These are phyloP conservation scores for Nitzschia palea DNA, from an alignment of 108 stramenopile genomes.

Conservation along the genomic window DNA sequence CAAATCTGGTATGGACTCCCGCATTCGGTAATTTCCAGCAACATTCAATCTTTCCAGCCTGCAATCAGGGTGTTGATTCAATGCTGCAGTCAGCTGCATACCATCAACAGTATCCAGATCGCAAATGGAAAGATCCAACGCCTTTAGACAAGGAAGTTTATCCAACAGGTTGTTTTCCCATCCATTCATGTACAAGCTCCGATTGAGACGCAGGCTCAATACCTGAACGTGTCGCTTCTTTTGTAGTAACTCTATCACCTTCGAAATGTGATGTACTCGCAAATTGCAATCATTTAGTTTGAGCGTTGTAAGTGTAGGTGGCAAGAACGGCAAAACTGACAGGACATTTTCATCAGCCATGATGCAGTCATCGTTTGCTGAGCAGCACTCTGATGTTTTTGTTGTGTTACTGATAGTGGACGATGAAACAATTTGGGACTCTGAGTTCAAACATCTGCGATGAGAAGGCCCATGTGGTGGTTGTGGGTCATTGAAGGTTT, in stretches of 20 bases:
- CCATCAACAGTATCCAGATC: constrained; percentile 32
- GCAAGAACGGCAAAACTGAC: constrained; percentile 10
- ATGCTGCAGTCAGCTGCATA: neutral
- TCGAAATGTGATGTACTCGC: constrained; percentile 14
- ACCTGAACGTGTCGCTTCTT: constrained; percentile 16
- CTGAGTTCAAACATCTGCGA: too few relatives aligned
- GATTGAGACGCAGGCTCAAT: constrained; percentile 29
- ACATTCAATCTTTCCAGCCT: constrained; percentile 12
- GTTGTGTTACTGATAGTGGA: neutral
- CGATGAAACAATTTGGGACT: too few relatives aligned
- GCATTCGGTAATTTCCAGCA: constrained; percentile 36
- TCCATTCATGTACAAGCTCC: constrained; percentile 5
- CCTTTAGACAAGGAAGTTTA: constrained; percentile 10
- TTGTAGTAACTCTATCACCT: constrained; percentile 8
- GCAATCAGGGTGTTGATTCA: neutral
- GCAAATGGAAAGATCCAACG: constrained; percentile 32
- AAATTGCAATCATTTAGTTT: constrained; percentile 30
- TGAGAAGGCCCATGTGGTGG: too few relatives aligned
- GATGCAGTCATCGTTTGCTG: neutral
- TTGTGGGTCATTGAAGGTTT: neutral
- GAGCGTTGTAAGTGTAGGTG: constrained; percentile 10
- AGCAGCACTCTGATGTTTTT: neutral
- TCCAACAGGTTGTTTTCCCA: constrained; percentile 12
- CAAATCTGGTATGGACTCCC: constrained; percentile 7
- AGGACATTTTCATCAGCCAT: constrained; percentile 17